Conservation (phyloP, 2,329 filamentous ascomycete genomes). For the Xylariales sp. region DNA sequence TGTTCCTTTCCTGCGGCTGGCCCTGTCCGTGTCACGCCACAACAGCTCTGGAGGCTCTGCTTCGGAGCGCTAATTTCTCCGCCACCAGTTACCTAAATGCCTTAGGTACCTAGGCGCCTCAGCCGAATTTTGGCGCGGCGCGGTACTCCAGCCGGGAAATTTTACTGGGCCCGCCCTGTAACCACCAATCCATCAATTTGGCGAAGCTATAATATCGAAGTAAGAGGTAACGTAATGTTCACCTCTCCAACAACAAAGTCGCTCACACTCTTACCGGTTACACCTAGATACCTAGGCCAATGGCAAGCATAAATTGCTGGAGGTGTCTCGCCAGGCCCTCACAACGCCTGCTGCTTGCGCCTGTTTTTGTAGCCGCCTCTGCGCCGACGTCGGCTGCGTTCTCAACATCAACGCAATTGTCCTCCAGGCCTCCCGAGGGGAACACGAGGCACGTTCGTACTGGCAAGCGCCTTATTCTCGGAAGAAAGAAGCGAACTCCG, state of each 20-base stretch:
- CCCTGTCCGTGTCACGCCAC: constrained; percentile 22
- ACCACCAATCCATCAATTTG: constrained; percentile 9
- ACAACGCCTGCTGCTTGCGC: constrained; percentile 44
- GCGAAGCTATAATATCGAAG: constrained; percentile 24
- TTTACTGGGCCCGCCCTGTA: constrained; percentile 35
- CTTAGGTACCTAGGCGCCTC: too few relatives aligned
- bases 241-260: constrained; percentile 6
- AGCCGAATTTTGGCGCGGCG: constrained; percentile 1
- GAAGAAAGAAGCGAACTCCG: constrained; percentile 64
- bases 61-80: constrained; percentile 41
- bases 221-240: background rate
- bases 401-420: constrained; percentile 43
- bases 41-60: background rate
- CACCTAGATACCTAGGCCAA: constrained; percentile 46
- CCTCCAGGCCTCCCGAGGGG: constrained; percentile 27
- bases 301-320: constrained; percentile 70
- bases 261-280: background rate
- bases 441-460: constrained; percentile 40
- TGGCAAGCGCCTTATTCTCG: constrained; percentile 57
- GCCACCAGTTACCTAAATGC: constrained; percentile 20
- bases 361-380: constrained; percentile 45
- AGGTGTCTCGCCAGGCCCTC: constrained; percentile 65
- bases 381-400: constrained; percentile 47
- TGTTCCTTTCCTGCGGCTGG: background rate
- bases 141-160: constrained; percentile 28